phyloP scores from a whole-genome alignment of 495 filamentous ascomycete species.

The Penicillium angulare region DNA sequence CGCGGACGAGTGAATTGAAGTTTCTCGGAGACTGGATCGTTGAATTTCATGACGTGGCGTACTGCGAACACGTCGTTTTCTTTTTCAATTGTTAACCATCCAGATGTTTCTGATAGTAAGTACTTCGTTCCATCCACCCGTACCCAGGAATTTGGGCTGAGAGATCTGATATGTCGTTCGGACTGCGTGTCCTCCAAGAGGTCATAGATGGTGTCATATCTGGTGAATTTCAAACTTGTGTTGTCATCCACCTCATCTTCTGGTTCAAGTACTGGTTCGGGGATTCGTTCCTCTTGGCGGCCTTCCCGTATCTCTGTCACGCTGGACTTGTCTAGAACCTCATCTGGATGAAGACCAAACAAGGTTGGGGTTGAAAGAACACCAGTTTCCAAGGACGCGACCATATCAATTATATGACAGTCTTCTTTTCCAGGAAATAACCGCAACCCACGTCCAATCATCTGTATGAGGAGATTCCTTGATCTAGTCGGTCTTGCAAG shows the following conservation, averaged over 20 bases:
- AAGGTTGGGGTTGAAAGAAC: slow-evolving; percentile 88
- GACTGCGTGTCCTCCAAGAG: slow-evolving; percentile 77
- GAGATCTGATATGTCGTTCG: slow-evolving; percentile 71
- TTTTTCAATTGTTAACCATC: slow-evolving; percentile 62
- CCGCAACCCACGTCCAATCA: slow-evolving; percentile 94
- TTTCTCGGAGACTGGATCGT: slow-evolving; percentile 17
- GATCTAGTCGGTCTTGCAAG: slow-evolving; percentile 88
- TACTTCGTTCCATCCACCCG: slow-evolving; percentile 62
- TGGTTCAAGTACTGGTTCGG: background rate
- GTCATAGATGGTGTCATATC: slow-evolving; percentile 87
- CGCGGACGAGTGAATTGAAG: slow-evolving; percentile 60
- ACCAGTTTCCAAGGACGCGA: slow-evolving; percentile 73
- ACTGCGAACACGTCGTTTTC: slow-evolving; percentile 27
- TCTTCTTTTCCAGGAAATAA: slow-evolving; percentile 76
- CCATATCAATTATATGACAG: slow-evolving; percentile 97
- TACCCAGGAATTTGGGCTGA: slow-evolving; percentile 81
- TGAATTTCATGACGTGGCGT: slow-evolving; percentile 34
- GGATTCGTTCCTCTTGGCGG: slow-evolving; percentile 1
- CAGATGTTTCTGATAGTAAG: slow-evolving; percentile 53
- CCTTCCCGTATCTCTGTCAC: slow-evolving; percentile 55
- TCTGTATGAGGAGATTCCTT: slow-evolving; percentile 87
- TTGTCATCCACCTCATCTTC: slow-evolving; percentile 20
- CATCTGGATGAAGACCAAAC: slow-evolving; percentile 87
- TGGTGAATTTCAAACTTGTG: slow-evolving; percentile 60
- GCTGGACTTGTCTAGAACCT: slow-evolving; percentile 64